Conservation (phyloP, 441 rosid species). For the Omphalea diandra region DNA sequence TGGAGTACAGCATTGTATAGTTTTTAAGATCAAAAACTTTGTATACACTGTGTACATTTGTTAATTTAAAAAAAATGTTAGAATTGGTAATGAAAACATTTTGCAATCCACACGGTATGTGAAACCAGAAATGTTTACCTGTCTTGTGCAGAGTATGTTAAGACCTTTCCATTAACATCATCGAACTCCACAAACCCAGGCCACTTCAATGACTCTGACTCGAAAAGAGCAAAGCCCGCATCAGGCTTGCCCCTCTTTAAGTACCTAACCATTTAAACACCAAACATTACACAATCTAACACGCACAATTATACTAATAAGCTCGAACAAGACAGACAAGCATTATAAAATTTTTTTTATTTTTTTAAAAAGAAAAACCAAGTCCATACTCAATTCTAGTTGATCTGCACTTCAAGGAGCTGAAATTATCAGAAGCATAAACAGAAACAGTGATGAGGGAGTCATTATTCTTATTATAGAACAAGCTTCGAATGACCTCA, state of each 20-base stretch:
- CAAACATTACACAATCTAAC: too few species aligned
- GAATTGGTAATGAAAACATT: slow-evolving; percentile 14
- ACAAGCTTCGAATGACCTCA: slow-evolving; percentile 81
- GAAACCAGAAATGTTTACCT: slow-evolving; percentile 43
- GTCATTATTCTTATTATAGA: slow-evolving; percentile 82
- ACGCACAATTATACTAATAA: too few species aligned
- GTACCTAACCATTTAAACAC: slow-evolving; percentile 43
- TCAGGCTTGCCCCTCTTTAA: slow-evolving; percentile 68
- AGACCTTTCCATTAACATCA: slow-evolving; percentile 85
- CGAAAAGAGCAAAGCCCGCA: slow-evolving; percentile 81
- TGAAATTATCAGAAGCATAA: slow-evolving; percentile 79
- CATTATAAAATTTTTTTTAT: too few species aligned
- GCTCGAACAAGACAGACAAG: too few species aligned
- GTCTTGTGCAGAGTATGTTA: slow-evolving; percentile 81
- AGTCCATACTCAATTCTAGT: slow-evolving; percentile 84
- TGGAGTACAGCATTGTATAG: slow-evolving; percentile 62
- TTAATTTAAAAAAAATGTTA: slow-evolving; percentile 4
- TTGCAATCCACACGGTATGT: not conserved
- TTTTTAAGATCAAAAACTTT: slow-evolving; percentile 76
- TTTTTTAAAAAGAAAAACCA: too few species aligned
- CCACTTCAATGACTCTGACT: slow-evolving; percentile 82
- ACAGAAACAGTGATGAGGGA: slow-evolving; percentile 91
- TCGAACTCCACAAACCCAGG: slow-evolving; percentile 93
- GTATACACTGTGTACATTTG: slow-evolving; percentile 48
- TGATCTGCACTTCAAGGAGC: slow-evolving; percentile 86